Percentiles rank a stretch among this genome's conserved stretches.
These are phyloP conservation scores for Letharia columbiana DNA, from an alignment of 495 filamentous ascomycete species.

Conservation along the genomic window DNA sequence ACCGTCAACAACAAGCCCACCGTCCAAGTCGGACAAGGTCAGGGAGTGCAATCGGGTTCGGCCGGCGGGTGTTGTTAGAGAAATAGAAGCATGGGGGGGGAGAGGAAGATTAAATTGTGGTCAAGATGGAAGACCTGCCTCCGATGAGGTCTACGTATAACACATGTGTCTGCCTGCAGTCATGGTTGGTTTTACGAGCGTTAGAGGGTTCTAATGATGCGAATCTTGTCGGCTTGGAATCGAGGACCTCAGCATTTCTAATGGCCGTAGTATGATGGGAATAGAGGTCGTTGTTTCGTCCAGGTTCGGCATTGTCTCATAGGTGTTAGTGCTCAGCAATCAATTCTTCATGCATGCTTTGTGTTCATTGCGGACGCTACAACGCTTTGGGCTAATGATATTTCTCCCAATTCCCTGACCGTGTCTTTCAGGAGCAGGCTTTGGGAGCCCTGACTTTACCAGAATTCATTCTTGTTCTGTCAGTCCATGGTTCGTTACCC, in stretches of 20 bases:
- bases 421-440: not conserved
- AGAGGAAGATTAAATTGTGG: conserved; percentile 12
- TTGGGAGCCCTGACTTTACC: not conserved
- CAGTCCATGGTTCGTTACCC: not conserved
- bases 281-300: conserved; percentile 13
- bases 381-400: not conserved
- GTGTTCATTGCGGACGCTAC: not conserved
- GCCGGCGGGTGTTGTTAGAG: conserved; percentile 90
- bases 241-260: conserved; percentile 8
- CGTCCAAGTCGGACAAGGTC: conserved; percentile 87
- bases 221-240: conserved; percentile 12
- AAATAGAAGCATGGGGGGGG: conserved; percentile 1
- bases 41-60: conserved; percentile 86
- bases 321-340: conserved; percentile 18
- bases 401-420: not conserved
- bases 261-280: conserved; percentile 9
- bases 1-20: conserved; percentile 98
- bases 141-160: conserved; percentile 11
- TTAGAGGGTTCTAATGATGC: conserved; percentile 15
- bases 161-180: conserved; percentile 9
- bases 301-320: conserved; percentile 18
- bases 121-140: conserved; percentile 4
- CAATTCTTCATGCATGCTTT: not conserved
- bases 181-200: conserved; percentile 15
- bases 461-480: not conserved